Evolutionary conservation across 805 yeast species (phyloP).

Genomic region (Priceomyces carsonii): DNA sequence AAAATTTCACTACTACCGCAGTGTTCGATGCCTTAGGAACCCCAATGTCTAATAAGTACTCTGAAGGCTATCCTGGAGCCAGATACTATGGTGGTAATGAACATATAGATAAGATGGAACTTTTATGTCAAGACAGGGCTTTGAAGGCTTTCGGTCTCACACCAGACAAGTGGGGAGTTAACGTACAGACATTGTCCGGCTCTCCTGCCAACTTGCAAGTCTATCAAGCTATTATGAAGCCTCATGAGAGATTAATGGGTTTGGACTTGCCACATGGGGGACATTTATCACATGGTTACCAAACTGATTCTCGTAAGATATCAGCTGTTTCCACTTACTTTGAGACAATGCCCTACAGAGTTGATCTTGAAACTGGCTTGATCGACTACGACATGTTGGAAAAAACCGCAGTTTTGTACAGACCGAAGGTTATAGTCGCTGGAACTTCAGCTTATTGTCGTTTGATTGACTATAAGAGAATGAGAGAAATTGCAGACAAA

Average conservation of each 20-base stretch:
- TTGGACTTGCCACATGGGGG: conserved; percentile 98
- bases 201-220: conserved; percentile 96
- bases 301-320: conserved; percentile 85
- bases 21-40: conserved; percentile 95
- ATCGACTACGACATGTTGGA: conserved; percentile 90
- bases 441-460: conserved; percentile 97
- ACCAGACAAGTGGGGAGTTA: conserved; percentile 92
- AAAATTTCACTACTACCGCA: conserved; percentile 92
- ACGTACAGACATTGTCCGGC: conserved; percentile 93
- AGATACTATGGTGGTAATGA: conserved; percentile 98
- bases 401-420: conserved; percentile 78
- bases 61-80: conserved; percentile 98
- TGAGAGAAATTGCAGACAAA: conserved; percentile 87
- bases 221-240: conserved; percentile 84
- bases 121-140: conserved; percentile 89
- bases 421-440: conserved; percentile 94
- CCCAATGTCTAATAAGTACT: conserved; percentile 96
- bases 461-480: conserved; percentile 83
- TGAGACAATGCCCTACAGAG: conserved; percentile 96
- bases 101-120: conserved; percentile 88
- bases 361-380: conserved; percentile 81
- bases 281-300: conserved; percentile 96
- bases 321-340: conserved; percentile 91
- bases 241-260: conserved; percentile 95
- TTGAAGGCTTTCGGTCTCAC: conserved; percentile 76